Evolutionary conservation across 1,139 yeast species (phyloP), one percentile per base, ranked within the genome.

Genomic region (Pichia sp.): DNA sequence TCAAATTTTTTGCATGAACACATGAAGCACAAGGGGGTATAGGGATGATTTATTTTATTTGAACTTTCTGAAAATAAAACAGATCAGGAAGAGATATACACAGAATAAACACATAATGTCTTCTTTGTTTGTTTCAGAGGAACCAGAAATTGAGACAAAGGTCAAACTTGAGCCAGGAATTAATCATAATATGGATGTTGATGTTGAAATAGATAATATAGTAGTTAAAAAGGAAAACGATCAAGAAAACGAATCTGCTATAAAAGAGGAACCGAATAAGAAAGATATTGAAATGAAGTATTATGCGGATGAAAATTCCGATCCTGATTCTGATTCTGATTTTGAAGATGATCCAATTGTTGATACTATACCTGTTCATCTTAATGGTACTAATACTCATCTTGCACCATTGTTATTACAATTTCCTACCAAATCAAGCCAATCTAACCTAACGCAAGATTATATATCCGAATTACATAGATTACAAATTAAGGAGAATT

Each of bases 401-500:
- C 57, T 24, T 48, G 57, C 19, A 50, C 61, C 47, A 47, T 59
- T 45, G 50, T 54, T 78, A 21, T 57, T 80, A 37, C 97, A 89
- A 60, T 89, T 79, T 54, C 87, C 91, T 2, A 86, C 86, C 6
- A 72, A 49, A 31, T 35, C 47, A 22, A 20, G 43, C 11, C 31
- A 37, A 19, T 45, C 51, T 21, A 66, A 61, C 6, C 59, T 62
- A 11, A 61, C 63, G 9, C 70, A 68, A 16, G 64, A 69, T 1
- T 67, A 71, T 25, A 59, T 75, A 6, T 54, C 68, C 6, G 63
- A 68, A 6, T 42, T 48, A 22, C 39, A 41, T 15, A 33, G 41
- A 3, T 72, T 83, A 5, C 62, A 85, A 28, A 64, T 85, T 48
- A 88, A 88, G 55, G 74, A 76, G 1, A 67, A 74, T 30, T 69